These are phyloP conservation scores for Cinnamomum micranthum DNA, from an alignment of 164 flowering plant species.

Conservation along the genomic window DNA sequence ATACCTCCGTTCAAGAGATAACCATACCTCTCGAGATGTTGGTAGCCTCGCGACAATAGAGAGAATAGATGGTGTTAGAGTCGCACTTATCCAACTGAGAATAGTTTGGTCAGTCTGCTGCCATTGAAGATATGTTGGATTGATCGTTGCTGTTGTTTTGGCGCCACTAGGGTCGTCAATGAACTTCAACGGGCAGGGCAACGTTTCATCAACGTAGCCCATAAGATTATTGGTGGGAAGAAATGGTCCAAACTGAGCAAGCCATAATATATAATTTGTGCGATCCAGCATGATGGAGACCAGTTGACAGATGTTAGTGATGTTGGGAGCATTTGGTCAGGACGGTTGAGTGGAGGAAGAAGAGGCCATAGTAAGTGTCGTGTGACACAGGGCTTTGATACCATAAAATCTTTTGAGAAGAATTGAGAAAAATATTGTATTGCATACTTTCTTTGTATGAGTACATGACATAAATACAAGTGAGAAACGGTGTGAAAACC, in stretches of 20 bases:
- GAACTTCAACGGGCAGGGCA: background rate
- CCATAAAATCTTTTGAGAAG: background rate
- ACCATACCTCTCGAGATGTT: background rate
- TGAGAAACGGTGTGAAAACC: no score
- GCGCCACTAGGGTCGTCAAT: background rate
- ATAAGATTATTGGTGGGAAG: background rate
- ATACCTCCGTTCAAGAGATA: background rate
- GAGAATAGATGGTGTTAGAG: no score
- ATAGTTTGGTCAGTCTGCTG: background rate
- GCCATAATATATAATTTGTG: no score
- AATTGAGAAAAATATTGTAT: no score
- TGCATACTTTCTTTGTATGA: no score
- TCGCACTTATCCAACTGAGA: no score
- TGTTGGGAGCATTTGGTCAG: background rate
- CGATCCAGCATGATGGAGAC: background rate
- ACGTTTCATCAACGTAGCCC: background rate
- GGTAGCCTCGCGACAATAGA: no score
- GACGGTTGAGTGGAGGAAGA: background rate
- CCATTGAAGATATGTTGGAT: background rate
- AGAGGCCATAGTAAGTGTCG: background rate
- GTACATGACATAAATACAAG: no score
- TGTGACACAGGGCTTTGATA: background rate
- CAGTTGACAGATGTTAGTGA: background rate
- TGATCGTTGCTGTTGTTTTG: background rate
- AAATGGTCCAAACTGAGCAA: background rate